phyloP scores from a whole-genome alignment of 2,329 filamentous ascomycete species.

The Purpureocillium lavendulum region DNA sequence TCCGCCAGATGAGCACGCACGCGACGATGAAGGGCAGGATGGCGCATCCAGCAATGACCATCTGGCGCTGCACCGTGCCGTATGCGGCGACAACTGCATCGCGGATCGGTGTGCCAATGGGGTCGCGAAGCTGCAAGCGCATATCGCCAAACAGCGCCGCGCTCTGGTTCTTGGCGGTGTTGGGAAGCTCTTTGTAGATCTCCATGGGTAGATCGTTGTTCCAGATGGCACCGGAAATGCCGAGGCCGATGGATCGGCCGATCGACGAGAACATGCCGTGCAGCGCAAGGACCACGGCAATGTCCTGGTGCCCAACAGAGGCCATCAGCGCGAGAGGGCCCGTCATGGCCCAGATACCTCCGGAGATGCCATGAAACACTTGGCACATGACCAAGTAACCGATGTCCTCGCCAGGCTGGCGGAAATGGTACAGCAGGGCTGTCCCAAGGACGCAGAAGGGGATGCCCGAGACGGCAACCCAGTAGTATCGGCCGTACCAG shows the following conservation, averaged over 20 bases:
- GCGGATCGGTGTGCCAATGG: constrained; percentile 36
- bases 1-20: constrained; percentile 25
- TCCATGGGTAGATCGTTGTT: constrained; percentile 39
- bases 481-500: constrained; percentile 3
- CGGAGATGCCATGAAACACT: constrained; percentile 38
- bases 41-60: constrained; percentile 28
- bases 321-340: constrained; percentile 50
- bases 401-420: constrained; percentile 22
- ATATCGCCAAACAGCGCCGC: constrained; percentile 37
- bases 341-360: constrained; percentile 30
- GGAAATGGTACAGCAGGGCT: constrained; percentile 33
- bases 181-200: constrained; percentile 32
- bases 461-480: constrained; percentile 20
- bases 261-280: constrained; percentile 50
- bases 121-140: constrained; percentile 40
- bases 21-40: constrained; percentile 25
- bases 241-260: constrained; percentile 46
- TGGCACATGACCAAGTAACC: constrained; percentile 49
- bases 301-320: constrained; percentile 43
- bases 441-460: constrained; percentile 32
- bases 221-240: constrained; percentile 55
- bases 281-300: constrained; percentile 48
- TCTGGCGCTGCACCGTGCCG: constrained; percentile 24
- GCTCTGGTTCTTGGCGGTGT: constrained; percentile 24
- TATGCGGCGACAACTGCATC: constrained; percentile 52